Conservation (phyloP, 805 yeast genomes). For the Candida namnaoensis region DNA sequence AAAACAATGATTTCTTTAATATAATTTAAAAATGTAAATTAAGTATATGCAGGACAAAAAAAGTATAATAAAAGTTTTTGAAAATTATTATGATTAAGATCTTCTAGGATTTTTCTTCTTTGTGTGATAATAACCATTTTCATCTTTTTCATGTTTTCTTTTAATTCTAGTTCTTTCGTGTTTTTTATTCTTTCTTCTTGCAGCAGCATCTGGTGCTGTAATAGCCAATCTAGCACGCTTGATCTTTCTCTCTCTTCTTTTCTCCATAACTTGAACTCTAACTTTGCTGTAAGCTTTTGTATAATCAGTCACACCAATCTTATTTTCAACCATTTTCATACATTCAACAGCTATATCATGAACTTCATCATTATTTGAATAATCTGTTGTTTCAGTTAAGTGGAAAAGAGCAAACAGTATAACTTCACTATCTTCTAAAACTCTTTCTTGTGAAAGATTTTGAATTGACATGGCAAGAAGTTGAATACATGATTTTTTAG, state of each 20-base stretch:
- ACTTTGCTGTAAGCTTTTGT: conserved; percentile 54
- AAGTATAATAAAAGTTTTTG: too few species aligned
- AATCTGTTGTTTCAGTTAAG: conserved; percentile 36
- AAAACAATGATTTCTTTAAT: too few species aligned
- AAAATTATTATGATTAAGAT: conserved; percentile 2
- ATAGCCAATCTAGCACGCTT: conserved; percentile 71
- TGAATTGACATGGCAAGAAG: conserved; percentile 58
- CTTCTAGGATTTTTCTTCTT: conserved; percentile 39
- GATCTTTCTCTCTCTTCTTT: conserved; percentile 70
- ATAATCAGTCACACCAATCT: conserved; percentile 66
- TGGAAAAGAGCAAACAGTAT: conserved; percentile 46
- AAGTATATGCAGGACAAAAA: too few species aligned
- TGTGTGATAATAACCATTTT: conserved; percentile 62
- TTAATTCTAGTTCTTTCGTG: conserved; percentile 71
- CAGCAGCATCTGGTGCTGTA: conserved; percentile 74
- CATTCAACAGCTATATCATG: conserved; percentile 53
- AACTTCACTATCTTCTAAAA: conserved; percentile 34
- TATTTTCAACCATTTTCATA: conserved; percentile 53
- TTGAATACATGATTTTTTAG: conserved; percentile 64
- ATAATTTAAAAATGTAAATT: too few species aligned
- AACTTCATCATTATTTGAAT: conserved; percentile 43
- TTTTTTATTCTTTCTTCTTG: conserved; percentile 66
- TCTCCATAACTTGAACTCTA: conserved; percentile 44
- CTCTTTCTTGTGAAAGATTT: conserved; percentile 32
- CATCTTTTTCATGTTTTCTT: conserved; percentile 68